phyloP scores from a whole-genome alignment of 2,329 filamentous ascomycete species.

The Nectriaceae sp. region DNA sequence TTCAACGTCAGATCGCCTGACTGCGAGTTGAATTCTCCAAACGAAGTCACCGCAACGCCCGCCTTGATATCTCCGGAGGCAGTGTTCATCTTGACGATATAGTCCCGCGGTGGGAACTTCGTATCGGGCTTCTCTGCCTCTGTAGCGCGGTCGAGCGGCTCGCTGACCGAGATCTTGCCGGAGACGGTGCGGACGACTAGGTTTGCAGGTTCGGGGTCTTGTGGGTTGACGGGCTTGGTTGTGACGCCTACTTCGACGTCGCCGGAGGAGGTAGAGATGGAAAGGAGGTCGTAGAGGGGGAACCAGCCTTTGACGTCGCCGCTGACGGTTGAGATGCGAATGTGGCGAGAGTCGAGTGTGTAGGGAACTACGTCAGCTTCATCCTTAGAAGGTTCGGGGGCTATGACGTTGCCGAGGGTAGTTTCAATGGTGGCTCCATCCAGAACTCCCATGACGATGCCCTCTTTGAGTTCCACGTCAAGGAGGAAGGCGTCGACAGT shows the following conservation, averaged over 20 bases:
- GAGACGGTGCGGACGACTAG: slow-evolving; percentile 46
- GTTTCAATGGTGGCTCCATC: slow-evolving; percentile 35
- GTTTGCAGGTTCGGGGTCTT: slow-evolving; percentile 39
- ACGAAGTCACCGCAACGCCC: slow-evolving; percentile 41
- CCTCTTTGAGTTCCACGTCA: slow-evolving; percentile 41
- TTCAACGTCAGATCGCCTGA: slow-evolving; percentile 44
- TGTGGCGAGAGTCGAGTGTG: slow-evolving; percentile 43
- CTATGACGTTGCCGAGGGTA: slow-evolving; percentile 40
- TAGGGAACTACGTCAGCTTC: slow-evolving; percentile 37
- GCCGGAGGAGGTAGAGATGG: slow-evolving; percentile 47
- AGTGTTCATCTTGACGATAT: slow-evolving; percentile 45
- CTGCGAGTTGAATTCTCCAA: slow-evolving; percentile 37
- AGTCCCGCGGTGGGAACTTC: slow-evolving; percentile 48
- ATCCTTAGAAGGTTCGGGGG: slow-evolving; percentile 31
- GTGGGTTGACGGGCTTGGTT: slow-evolving; percentile 40
- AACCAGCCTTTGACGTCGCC: slow-evolving; percentile 50
- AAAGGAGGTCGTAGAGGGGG: slow-evolving; percentile 52
- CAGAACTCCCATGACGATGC: slow-evolving; percentile 38
- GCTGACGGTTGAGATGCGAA: slow-evolving; percentile 44
- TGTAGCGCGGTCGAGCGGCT: slow-evolving; percentile 37
- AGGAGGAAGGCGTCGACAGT: slow-evolving; percentile 40
- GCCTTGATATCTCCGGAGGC: slow-evolving; percentile 46
- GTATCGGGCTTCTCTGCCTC: slow-evolving; percentile 18
- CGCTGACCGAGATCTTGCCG: slow-evolving; percentile 42
- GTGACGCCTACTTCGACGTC: slow-evolving; percentile 41